These are phyloP conservation scores for Leccinum barrowsii DNA, from an alignment of 768 basidiomycete species.

Conservation along the genomic window DNA sequence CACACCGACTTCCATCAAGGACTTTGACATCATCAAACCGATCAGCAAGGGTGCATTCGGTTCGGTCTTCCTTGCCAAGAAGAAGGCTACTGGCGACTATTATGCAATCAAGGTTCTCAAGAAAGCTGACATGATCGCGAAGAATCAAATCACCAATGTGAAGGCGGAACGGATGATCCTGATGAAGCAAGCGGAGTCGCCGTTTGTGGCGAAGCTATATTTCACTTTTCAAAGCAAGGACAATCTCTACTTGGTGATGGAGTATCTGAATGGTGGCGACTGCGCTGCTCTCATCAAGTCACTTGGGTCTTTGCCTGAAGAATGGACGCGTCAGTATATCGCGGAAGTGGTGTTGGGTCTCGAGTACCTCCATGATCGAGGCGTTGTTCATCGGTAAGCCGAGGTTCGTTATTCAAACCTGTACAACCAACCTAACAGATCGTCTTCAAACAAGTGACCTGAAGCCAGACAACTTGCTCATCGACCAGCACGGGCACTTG, in stretches of 20 bases:
- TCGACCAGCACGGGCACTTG: conserved; percentile 93
- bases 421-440: not conserved
- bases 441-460: conserved; percentile 63
- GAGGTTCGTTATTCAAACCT: not conserved
- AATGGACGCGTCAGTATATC: conserved; percentile 95
- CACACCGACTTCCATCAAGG: conserved; percentile 90
- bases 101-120: conserved; percentile 99
- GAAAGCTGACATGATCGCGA: conserved; percentile 99
- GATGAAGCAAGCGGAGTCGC: conserved; percentile 98
- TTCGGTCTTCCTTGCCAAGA: conserved; percentile 96
- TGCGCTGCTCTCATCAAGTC: conserved; percentile 97
- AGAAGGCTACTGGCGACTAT: conserved; percentile 97
- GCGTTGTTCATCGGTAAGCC: conserved; percentile 91
- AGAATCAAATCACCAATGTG: conserved; percentile 99
- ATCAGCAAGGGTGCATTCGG: conserved; percentile 99
- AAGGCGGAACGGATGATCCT: conserved; percentile 99
- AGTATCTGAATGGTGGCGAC: conserved; percentile 97
- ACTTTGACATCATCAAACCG: conserved; percentile 99
- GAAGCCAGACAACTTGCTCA: conserved; percentile 97
- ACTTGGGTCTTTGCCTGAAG: conserved; percentile 88
- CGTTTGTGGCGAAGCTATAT: conserved; percentile 95
- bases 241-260: conserved; percentile 98
- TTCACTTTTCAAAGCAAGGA: conserved; percentile 99
- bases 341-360: conserved; percentile 94
- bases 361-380: conserved; percentile 93